Conservation (phyloP, 768 basidiomycete genomes). For the Neoboletus magnificus region DNA sequence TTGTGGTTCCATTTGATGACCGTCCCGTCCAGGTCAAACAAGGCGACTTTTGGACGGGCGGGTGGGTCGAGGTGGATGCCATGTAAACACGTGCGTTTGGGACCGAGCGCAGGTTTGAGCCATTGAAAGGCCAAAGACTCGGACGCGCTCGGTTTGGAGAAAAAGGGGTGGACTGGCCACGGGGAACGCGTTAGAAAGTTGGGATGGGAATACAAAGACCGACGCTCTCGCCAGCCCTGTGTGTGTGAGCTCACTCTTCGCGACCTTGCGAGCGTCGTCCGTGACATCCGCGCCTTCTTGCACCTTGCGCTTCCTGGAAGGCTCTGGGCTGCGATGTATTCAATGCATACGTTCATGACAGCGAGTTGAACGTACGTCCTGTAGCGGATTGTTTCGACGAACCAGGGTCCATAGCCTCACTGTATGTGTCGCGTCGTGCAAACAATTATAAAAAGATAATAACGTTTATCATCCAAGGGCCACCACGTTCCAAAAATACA, state of each 20-base stretch:
- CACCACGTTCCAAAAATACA: no score
- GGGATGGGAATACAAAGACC: neutral
- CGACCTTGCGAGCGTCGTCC: slow-evolving; percentile 20
- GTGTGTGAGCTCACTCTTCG: slow-evolving; percentile 24
- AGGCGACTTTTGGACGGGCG: slow-evolving; percentile 57
- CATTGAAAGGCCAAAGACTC: slow-evolving; percentile 22
- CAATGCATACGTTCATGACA: neutral
- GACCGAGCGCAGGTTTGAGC: slow-evolving; percentile 35
- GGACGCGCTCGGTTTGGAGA: slow-evolving; percentile 27
- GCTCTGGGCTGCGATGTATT: slow-evolving; percentile 1
- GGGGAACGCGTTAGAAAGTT: neutral
- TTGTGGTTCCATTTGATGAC: slow-evolving; percentile 53
- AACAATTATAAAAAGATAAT: slow-evolving; percentile 19
- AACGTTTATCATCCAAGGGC: slow-evolving; percentile 17
- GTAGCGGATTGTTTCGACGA: slow-evolving; percentile 1
- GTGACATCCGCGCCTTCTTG: slow-evolving; percentile 10
- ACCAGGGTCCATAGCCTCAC: slow-evolving; percentile 8
- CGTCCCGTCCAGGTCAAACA: slow-evolving; percentile 87
- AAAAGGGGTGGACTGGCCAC: slow-evolving; percentile 42
- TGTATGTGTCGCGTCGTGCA: slow-evolving; percentile 3
- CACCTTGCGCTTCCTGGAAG: slow-evolving; percentile 19
- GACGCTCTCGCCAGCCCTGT: neutral
- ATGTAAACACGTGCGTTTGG: slow-evolving; percentile 36
- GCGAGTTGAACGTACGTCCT: slow-evolving; percentile 12
- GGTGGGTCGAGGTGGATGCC: slow-evolving; percentile 32